phyloP scores from a whole-genome alignment of 2,329 filamentous ascomycete species.

The Sclerotinia borealis region DNA sequence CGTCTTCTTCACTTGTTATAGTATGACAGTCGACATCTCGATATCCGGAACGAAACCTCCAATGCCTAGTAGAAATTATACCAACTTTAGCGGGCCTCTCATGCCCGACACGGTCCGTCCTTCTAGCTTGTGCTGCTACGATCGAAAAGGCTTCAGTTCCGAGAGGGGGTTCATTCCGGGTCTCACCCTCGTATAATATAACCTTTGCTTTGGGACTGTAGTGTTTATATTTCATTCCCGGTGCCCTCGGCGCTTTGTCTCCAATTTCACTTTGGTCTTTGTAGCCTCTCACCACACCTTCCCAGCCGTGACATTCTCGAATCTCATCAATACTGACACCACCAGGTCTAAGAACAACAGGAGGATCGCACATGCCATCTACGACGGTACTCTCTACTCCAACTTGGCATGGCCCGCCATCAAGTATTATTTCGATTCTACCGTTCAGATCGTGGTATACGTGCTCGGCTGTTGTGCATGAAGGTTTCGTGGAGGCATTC shows the following conservation, averaged over 20 bases:
- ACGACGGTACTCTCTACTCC: conserved; percentile 97
- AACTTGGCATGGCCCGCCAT: conserved; percentile 79
- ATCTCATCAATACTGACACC: conserved; percentile 81
- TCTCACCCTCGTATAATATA: conserved; percentile 65
- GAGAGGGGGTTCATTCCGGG: neutral
- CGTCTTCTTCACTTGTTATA: neutral
- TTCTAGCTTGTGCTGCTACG: conserved; percentile 10
- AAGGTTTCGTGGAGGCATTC: conserved; percentile 89
- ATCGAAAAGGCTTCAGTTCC: conserved; percentile 7
- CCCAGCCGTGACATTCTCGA: conserved; percentile 71
- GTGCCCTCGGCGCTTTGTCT: conserved; percentile 67
- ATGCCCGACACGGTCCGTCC: conserved; percentile 12
- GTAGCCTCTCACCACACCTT: conserved; percentile 70
- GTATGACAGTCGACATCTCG: neutral
- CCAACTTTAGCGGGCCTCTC: conserved; percentile 28
- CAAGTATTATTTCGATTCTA: conserved; percentile 78
- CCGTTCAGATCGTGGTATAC: conserved; percentile 80
- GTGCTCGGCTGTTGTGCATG: conserved; percentile 83
- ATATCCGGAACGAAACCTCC: neutral
- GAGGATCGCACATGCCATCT: conserved; percentile 77
- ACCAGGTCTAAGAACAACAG: conserved; percentile 77
- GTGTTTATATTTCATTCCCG: conserved; percentile 98
- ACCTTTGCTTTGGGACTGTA: conserved; percentile 90
- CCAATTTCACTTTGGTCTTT: conserved; percentile 66
- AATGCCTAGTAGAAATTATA: conserved; percentile 28